Evolutionary conservation across 2,329 filamentous ascomycete genomes (phyloP).

Genomic region (Beauveria sp.): DNA sequence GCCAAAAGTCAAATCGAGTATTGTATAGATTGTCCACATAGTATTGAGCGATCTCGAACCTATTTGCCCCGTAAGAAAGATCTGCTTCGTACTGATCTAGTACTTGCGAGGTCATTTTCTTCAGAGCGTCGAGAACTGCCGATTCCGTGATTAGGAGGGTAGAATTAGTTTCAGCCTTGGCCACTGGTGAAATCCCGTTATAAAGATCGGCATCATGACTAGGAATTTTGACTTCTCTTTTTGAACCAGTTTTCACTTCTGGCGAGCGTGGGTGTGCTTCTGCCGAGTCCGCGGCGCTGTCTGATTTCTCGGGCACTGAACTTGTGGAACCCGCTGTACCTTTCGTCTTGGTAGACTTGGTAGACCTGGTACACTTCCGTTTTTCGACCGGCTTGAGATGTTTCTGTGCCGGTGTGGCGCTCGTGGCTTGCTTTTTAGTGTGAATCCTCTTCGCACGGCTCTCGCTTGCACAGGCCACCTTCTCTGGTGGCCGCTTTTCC

Average conservation of each 20-base stretch:
- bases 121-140: conserved; percentile 18
- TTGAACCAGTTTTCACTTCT: neutral
- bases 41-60: conserved; percentile 20
- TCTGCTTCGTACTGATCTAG: conserved; percentile 29
- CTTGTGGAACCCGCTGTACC: neutral
- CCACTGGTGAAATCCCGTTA: neutral
- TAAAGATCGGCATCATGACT: too few relatives aligned
- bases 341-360: neutral
- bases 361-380: too few relatives aligned
- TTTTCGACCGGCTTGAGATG: neutral
- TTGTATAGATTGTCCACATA: conserved; percentile 23
- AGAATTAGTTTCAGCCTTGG: neutral
- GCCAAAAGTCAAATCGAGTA: conserved; percentile 25
- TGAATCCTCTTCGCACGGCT: neutral
- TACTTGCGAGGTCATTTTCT: conserved; percentile 19
- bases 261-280: neutral
- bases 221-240: neutral
- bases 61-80: conserved; percentile 17
- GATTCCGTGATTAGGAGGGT: conserved; percentile 21
- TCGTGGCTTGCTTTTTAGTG: neutral
- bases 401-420: neutral
- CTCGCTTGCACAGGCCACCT: neutral
- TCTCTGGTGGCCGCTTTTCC: neutral
- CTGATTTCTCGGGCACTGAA: neutral
- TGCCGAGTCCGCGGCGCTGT: neutral